These are phyloP conservation scores for Diaporthe sp. DNA, from an alignment of 2,329 filamentous ascomycete species.

Conservation along the genomic window DNA sequence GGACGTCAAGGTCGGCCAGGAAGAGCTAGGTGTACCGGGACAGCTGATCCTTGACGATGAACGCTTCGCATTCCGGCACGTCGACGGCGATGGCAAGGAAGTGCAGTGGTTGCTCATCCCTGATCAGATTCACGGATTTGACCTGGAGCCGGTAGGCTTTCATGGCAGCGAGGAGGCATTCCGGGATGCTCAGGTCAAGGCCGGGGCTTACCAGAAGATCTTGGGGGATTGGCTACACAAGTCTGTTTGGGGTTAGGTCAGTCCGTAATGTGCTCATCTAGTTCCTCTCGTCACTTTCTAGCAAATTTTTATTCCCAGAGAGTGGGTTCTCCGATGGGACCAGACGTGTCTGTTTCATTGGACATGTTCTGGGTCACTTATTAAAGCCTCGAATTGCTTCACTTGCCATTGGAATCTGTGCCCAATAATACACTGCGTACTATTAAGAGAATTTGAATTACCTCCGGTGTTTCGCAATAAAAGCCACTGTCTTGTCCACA, in stretches of 20 bases:
- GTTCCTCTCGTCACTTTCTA: too few species aligned
- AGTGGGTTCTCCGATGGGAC: too few species aligned
- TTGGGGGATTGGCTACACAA: background rate
- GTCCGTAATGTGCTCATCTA: accelerated
- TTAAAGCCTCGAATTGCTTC: background rate
- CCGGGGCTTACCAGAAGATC: background rate
- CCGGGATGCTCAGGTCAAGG: background rate
- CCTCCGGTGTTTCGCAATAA: background rate
- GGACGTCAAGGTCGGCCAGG: background rate
- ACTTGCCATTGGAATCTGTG: too few species aligned
- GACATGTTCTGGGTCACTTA: background rate
- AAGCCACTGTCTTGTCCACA: background rate
- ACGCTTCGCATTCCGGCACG: background rate
- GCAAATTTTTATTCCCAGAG: too few species aligned
- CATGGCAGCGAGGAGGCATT: background rate
- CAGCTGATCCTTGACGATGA: background rate
- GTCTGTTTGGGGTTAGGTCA: background rate
- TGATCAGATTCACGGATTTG: conserved; percentile 1
- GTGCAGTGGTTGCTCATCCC: conserved; percentile 3
- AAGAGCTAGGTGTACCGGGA: background rate
- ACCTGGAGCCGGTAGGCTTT: background rate
- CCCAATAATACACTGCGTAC: too few species aligned
- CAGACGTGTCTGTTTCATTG: too few species aligned
- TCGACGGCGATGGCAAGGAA: background rate
- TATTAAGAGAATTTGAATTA: too few species aligned